Base-by-base conservation (phyloP, 2,329 filamentous ascomycete species). In the Cladosporium sp. region DNA sequence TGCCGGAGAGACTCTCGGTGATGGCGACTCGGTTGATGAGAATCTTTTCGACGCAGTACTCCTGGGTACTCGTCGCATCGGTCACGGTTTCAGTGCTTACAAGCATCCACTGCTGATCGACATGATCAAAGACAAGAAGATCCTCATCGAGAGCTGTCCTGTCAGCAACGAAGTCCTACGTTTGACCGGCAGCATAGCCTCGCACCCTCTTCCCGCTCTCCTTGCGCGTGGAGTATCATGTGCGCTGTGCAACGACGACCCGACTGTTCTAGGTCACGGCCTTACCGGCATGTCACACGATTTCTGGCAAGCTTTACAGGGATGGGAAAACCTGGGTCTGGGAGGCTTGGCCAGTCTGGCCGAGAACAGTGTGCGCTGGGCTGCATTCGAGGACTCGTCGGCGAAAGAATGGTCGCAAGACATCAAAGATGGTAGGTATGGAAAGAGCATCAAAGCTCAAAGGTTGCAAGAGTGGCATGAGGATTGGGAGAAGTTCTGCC, bases 291-390 rank as follows among this genome's bases (percentile, higher is more conserved):
- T 95, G 85, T 94, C 91, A 1, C 92, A 96, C 78, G 93, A 97
- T 79, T 97, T 96, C 78, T 97, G 92, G 92, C 92, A 96, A 78
- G 90, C 91, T 1, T 81, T 97, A 24, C 93, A 97, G 78, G 93
- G 92, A 0, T 95, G 93, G 87, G 90, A 96, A 67, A 97, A 96
- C 74, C 85, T 97, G 15, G 95, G 93, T 0, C 83, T 98, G 2
- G 92, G 92, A 12, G 94, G 93, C 0, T 80, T 98, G 62, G 94
- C 91, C 0, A 91, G 89, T 66, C 83, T 99, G 72, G 94, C 93
- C 0, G 93, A 98, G 83, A 98, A 97, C 75, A 96, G 92, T 70
- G 88, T 98, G 54, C 86, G 92, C 49, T 98, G 92, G 92, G 90
- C 92, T 10, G 90, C 90, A 26, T 96, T 93, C 72, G 92, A 96